These are phyloP conservation scores for Sicyos baderoa DNA, from an alignment of 306 rosid genomes.

Conservation along the genomic window DNA sequence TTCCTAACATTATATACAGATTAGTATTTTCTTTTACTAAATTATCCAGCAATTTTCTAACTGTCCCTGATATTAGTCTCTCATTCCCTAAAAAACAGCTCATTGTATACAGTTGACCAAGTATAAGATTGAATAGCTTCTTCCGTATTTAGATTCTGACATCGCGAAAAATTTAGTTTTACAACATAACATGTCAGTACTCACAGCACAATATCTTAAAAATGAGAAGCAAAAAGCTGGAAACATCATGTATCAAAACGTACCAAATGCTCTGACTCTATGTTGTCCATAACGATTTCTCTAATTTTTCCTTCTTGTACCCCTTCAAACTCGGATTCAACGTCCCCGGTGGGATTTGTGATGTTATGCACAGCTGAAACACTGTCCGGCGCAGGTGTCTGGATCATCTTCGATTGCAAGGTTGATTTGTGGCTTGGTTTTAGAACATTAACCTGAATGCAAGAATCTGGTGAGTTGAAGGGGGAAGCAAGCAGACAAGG, in stretches of 20 bases:
- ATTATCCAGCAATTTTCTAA: background rate
- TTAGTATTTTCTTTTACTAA: background rate
- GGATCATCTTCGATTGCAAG: conserved; percentile 61
- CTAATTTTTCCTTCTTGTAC: conserved; percentile 70
- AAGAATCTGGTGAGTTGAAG: conserved; percentile 23
- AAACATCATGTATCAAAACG: conserved; percentile 22
- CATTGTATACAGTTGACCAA: background rate
- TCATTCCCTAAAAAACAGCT: background rate
- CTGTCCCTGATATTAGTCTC: background rate
- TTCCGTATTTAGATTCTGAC: background rate
- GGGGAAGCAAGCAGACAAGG: conserved; percentile 18
- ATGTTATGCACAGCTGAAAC: conserved; percentile 55
- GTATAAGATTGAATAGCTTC: background rate
- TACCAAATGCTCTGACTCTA: conserved; percentile 46
- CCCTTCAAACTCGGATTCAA: conserved; percentile 59
- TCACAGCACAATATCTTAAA: background rate
- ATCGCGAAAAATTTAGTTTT: background rate
- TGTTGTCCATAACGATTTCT: conserved; percentile 68
- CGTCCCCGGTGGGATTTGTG: conserved; percentile 63
- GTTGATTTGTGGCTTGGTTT: conserved; percentile 91
- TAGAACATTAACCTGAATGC: conserved; percentile 62
- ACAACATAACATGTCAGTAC: background rate
- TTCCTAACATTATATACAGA: background rate
- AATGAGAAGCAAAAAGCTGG: conserved; percentile 22
- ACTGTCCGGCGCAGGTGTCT: conserved; percentile 54